Evolutionary conservation across 495 filamentous ascomycete species (phyloP), one percentile per base, ranked within the genome.

Genomic region (Baudoinia panamericana): DNA sequence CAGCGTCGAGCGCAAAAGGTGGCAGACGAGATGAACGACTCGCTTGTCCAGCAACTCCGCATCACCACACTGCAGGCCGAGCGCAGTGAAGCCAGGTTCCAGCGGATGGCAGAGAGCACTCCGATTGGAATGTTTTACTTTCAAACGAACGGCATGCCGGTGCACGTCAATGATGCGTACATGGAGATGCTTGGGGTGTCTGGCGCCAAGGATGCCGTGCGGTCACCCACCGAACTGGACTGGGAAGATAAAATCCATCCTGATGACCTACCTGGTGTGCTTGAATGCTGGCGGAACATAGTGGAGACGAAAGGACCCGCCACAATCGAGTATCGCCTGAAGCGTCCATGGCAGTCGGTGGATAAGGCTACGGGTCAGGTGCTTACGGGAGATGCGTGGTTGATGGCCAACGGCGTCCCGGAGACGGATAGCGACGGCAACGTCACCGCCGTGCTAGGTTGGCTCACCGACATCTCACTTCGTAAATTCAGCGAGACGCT

Each of bases 121-220:
- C 78, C 77, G 9, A 75, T 76, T 0, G 78, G 78, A 5, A 69
- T 83, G 59, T 81, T 80, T 9, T 8, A 32, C 17, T 75, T 76
- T 35, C 66, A 80, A 49, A 61, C 67, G 1, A 39, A 60, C 19
- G 78, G 78, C 1, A 58, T 63, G 25, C 70, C 80, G 33, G 72
- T 65, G 16, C 80, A 77, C 52, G 75, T 70, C 48, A 83, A 83
- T 51, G 74, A 81, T 28, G 73, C 72, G 48, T 82, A 77, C 75
- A 72, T 74, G 58, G 68, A 73, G 44, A 75, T 79, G 25, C 70
- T 73, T 0, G 60, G 68, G 25, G 68, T 76, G 37, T 66, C 71
- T 13, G 65, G 68, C 45, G 61, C 64, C n/a, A 2, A 30, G 2
- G n/a, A 30, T 15, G 3, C 5, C 8, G 17, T 32, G 1, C 46